Evolutionary conservation across 192 early-diverging fungal genomes (phyloP).

Genomic region (Coemansia sp.): DNA sequence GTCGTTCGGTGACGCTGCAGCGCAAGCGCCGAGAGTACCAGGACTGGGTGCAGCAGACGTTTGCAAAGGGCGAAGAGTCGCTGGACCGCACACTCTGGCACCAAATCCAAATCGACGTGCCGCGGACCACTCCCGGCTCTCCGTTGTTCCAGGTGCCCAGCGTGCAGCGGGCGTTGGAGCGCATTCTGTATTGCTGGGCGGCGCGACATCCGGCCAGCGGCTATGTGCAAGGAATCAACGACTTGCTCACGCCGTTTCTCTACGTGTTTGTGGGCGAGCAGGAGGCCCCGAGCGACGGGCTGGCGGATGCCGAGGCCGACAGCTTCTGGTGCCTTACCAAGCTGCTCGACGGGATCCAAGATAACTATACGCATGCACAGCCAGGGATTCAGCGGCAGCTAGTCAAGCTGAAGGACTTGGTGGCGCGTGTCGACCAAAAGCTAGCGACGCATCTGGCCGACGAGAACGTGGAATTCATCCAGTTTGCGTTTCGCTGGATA

Average conservation of each 20-base stretch:
- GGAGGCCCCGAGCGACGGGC: constrained; percentile 38
- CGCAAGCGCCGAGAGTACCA: constrained; percentile 92
- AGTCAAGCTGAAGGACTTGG: constrained; percentile 80
- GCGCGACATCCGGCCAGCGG: constrained; percentile 97
- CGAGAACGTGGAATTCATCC: constrained; percentile 95
- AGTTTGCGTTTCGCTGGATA: constrained; percentile 99
- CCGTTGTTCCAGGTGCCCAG: constrained; percentile 74
- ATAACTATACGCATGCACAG: constrained; percentile 97
- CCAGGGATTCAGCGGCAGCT: constrained; percentile 95
- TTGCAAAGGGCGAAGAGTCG: constrained; percentile 67
- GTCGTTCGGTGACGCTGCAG: constrained; percentile 73
- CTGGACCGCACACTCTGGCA: constrained; percentile 87
- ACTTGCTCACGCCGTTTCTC: constrained; percentile 94
- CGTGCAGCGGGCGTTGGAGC: constrained; percentile 85
- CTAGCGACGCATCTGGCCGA: constrained; percentile 76
- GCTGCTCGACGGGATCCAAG: constrained; percentile 96
- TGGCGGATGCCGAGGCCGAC: constrained; percentile 86
- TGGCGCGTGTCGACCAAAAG: constrained; percentile 77
- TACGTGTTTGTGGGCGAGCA: constrained; percentile 78
- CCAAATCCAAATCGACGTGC: constrained; percentile 96
- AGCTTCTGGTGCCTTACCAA: constrained; percentile 96
- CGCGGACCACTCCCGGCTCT: constrained; percentile 83
- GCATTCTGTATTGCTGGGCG: constrained; percentile 95
- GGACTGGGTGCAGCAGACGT: constrained; percentile 81
- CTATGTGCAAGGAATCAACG: constrained; percentile 99